Base-by-base conservation (phyloP, 2,329 filamentous ascomycete species). In the Septoria linicola region DNA sequence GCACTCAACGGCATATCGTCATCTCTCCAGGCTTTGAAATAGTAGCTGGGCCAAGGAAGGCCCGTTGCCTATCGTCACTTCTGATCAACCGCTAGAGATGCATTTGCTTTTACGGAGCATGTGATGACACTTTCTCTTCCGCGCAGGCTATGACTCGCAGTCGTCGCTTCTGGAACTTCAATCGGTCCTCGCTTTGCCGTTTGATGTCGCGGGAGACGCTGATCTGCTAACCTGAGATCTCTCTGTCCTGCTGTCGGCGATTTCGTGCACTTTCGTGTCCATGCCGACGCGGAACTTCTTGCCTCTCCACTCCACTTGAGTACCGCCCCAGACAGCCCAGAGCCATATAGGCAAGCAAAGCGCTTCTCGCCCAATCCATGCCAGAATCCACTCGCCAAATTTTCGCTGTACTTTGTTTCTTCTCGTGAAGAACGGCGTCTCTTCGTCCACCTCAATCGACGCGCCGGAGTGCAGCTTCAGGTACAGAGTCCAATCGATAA, bases 321-420 rank as follows among this genome's bases (percentile, higher is more conserved):
- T 83, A 0, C 93, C 93, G n/a, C 92, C 85, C 61, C 89, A 82
- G 16, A 96, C 88, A 1, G 93, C 93, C 81, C 86, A 90, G 0
- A 82, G 74, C 93, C 93, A 99, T 53, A 99, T 86, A 0, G 91
- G 91, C 39, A 96, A 74, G 0, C 93, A 91, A 7, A 96, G 75
- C 0, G 81, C 59, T 71, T 99, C 93, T 25, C 93, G 78, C 0
- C 87, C 89, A 0, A 95, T 61, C 93, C 95, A 99, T 0, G 91
- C 87, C 4, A 79, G 67, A 3, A 93, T 65, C 88, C 90, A 99
- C 58, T 87, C 78, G 0, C 69, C 57, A 50, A 93, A 86, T 0
- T 77, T 72, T 31, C 88, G 76, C 63, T 61, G 73, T 65, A 43
- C 53, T 73, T 76, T 58, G 66, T 77, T 59, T 0, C 77, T 73